phyloP scores from a whole-genome alignment of 2,329 filamentous ascomycete species.

The Paramyrothecium sp. region DNA sequence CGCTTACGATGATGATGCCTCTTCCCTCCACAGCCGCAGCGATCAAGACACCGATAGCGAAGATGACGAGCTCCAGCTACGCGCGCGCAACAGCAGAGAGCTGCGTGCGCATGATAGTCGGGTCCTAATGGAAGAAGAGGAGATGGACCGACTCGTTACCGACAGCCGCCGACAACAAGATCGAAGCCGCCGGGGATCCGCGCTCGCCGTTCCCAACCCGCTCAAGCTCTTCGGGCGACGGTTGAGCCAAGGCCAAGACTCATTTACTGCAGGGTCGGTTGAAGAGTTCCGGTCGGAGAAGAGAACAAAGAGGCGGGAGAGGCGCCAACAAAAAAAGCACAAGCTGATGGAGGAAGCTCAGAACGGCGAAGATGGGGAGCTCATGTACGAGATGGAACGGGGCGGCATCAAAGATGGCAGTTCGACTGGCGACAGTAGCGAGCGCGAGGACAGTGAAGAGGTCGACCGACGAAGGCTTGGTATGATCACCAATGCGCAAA shows the following conservation, averaged over 20 bases:
- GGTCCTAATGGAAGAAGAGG: constrained; percentile 75
- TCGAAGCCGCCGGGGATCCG: constrained; percentile 47
- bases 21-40: constrained; percentile 63
- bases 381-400: constrained; percentile 92
- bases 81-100: constrained; percentile 67
- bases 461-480: constrained; percentile 53
- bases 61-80: constrained; percentile 66
- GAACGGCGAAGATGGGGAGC: constrained; percentile 67
- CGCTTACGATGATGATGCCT: constrained; percentile 67
- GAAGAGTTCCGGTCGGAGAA: constrained; percentile 51
- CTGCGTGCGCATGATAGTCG: constrained; percentile 67
- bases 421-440: constrained; percentile 59
- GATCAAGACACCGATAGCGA: constrained; percentile 77
- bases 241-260: constrained; percentile 30
- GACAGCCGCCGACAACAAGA: constrained; percentile 50
- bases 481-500: constrained; percentile 44
- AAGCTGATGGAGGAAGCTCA: constrained; percentile 51
- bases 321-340: constrained; percentile 53
- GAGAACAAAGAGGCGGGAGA: constrained; percentile 44
- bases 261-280: constrained; percentile 40
- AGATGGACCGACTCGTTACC: constrained; percentile 60
- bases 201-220: constrained; percentile 49
- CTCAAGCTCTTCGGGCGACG: constrained; percentile 41
- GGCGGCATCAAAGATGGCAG: constrained; percentile 69
- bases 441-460: constrained; percentile 59